These are phyloP conservation scores for Coemansia sp. DNA, from an alignment of 192 early-diverging fungal species.

Conservation along the genomic window DNA sequence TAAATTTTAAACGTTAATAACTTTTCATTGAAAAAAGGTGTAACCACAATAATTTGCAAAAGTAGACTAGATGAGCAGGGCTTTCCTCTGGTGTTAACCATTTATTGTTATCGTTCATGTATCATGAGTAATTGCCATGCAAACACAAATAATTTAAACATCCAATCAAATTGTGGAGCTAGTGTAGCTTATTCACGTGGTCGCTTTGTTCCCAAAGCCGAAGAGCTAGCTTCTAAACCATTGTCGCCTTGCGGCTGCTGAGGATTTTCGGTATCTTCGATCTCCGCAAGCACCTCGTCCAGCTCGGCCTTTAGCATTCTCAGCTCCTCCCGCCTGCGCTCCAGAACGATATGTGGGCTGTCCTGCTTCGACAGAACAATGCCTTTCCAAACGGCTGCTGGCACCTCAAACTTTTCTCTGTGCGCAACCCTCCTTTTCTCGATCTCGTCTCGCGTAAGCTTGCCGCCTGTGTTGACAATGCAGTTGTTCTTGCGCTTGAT, in stretches of 20 bases:
- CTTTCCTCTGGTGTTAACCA: too few species aligned
- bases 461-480: constrained; percentile 90
- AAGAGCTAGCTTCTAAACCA: neutral
- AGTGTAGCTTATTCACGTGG: constrained; percentile 52
- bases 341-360: constrained; percentile 63
- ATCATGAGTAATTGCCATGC: too few species aligned
- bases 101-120: too few species aligned
- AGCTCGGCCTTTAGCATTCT: constrained; percentile 60
- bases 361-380: constrained; percentile 74
- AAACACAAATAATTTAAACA: too few species aligned
- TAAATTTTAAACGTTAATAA: too few species aligned
- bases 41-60: too few species aligned
- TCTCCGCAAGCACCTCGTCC: constrained; percentile 58
- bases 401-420: constrained; percentile 73
- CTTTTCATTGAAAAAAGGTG: too few species aligned
- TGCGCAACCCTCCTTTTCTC: constrained; percentile 67
- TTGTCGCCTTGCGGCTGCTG: neutral
- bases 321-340: constrained; percentile 64
- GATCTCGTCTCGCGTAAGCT: constrained; percentile 74
- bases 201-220: constrained; percentile 27
- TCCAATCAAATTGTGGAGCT: too few species aligned
- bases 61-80: too few species aligned
- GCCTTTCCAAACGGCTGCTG: constrained; percentile 63
- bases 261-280: constrained; percentile 32
- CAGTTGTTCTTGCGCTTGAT: constrained; percentile 92